A percentile compares a stretch with the other conserved stretches of the same genome.
Evolutionary conservation across 2,329 filamentous ascomycete species (phyloP).

Genomic region (Colletotrichum cuscutae): DNA sequence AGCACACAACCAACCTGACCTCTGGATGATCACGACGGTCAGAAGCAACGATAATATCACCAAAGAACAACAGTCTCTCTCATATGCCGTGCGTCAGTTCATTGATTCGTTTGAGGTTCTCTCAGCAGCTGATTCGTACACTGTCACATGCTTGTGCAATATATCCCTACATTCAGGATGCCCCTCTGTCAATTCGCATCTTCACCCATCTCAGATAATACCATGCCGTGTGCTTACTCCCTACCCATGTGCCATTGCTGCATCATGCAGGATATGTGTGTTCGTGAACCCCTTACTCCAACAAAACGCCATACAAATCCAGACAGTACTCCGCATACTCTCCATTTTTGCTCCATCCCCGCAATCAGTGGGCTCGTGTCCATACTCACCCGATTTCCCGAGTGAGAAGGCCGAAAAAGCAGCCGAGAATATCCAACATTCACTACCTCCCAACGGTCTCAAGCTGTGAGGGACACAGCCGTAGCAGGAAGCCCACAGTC

Average conservation of each 20-base stretch:
- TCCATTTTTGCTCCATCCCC: constrained; percentile 6
- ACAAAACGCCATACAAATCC: constrained; percentile 15
- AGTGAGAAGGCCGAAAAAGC: not conserved
- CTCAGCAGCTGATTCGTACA: not conserved
- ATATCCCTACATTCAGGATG: not conserved
- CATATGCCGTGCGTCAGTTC: no score
- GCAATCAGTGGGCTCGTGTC: constrained; percentile 7
- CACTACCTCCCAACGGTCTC: not conserved
- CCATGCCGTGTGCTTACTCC: not conserved
- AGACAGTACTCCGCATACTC: constrained; percentile 3
- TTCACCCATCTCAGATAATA: not conserved
- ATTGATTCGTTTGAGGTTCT: no score
- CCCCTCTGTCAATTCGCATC: not conserved
- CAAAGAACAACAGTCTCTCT: no score
- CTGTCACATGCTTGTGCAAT: not conserved
- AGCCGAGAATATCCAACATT: not conserved
- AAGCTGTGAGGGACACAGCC: not conserved
- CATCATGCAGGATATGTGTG: not conserved
- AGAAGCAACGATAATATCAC: not conserved
- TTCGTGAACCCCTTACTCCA: not conserved
- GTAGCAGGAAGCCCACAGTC: constrained; percentile 36
- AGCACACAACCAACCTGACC: not conserved
- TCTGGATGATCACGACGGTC: not conserved
- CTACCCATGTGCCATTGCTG: not conserved
- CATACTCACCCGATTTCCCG: constrained; percentile 13